A percentile compares a stretch with the other conserved stretches of the same genome.
Conservation (phyloP, 2,329 filamentous ascomycete species). For the Cercospora sojina region DNA sequence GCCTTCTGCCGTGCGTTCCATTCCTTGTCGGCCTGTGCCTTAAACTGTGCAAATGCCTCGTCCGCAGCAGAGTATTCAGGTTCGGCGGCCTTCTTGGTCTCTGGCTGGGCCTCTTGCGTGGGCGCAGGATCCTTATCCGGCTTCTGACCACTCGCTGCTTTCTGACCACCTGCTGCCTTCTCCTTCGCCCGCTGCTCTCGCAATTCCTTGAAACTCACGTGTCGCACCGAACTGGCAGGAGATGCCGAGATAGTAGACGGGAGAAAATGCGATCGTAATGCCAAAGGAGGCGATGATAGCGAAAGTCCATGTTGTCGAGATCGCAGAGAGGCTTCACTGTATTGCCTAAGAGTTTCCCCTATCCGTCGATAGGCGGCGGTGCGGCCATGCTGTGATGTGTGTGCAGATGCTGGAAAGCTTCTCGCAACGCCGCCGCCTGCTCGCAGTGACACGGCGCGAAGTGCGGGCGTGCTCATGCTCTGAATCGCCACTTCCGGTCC, state of each 20-base stretch:
- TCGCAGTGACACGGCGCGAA: conserved; percentile 43
- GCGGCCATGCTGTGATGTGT: conserved; percentile 45
- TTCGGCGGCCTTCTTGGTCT: conserved; percentile 29
- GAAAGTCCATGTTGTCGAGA: conserved; percentile 27
- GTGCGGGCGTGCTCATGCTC: conserved; percentile 49
- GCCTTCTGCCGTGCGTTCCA: conserved; percentile 48
- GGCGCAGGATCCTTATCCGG: conserved; percentile 42
- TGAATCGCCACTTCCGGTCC: conserved; percentile 7
- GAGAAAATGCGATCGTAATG: conserved; percentile 46
- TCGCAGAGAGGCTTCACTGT: conserved; percentile 35
- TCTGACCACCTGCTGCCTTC: conserved; percentile 40
- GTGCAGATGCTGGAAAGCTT: conserved; percentile 40
- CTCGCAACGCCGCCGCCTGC: conserved; percentile 42
- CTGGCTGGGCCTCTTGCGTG: conserved; percentile 36
- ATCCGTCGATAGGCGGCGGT: conserved; percentile 51
- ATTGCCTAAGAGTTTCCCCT: conserved; percentile 34
- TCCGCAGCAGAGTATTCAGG: conserved; percentile 36
- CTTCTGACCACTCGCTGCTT: conserved; percentile 40
- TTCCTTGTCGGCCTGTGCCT: conserved; percentile 39
- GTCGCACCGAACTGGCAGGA: conserved; percentile 43
- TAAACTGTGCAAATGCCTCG: conserved; percentile 38
- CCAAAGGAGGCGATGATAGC: conserved; percentile 35
- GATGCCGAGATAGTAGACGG: conserved; percentile 45
- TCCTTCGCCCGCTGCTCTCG: conserved; percentile 39
- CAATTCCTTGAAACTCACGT: conserved; percentile 46